Evolutionary conservation across 2,329 filamentous ascomycete genomes (phyloP), one percentile per base, ranked within the genome.

Genomic region (Hortaea sp.): DNA sequence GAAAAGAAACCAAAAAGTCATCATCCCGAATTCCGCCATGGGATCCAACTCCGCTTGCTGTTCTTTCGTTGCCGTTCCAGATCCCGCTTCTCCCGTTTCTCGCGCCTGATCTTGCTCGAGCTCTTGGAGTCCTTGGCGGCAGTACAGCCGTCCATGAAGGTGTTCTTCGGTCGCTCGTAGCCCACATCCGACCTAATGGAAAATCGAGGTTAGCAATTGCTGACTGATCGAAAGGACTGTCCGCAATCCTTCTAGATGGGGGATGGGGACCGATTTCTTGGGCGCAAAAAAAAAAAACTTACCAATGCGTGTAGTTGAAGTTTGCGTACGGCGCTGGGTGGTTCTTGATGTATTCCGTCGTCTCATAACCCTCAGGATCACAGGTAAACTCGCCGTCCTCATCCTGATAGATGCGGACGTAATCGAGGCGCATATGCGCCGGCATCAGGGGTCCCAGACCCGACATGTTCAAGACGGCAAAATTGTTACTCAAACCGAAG

Each of bases 391-490:
- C 69, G 9, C 72, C 68, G 44, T 76, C 72, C 10, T 74, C 71
- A 50, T 81, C 76, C 61, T 85, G 81, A 57, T 85, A 85, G 43
- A 85, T 82, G 10, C 82, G 76, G 45, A 86, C 71, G 59, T 84
- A 85, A 62, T 85, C 82, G 47, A 85, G 69, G 2, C 80, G 72
- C 61, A 85, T 82, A 2, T 71, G 78, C 2, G 78, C 81, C 2
- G 82, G 82, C 56, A 84, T 69, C 39, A 77, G 64, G 11, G 70
- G 56, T 4, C 62, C 66, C 27, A 85, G 64, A 29, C 74, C 77
- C 1, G 71, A 72, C 48, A 79, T 63, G 56, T 84, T 78, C 50
- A 85, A 67, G 5, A 69, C 62, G 0, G 82, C 77, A 62, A 85
- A 85, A 63, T 75, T 77, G 56, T 73, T 72, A 4, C 78, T 81